Evolutionary conservation across 2,329 filamentous ascomycete species (phyloP).

Genomic region (Hypoxylon sp.): DNA sequence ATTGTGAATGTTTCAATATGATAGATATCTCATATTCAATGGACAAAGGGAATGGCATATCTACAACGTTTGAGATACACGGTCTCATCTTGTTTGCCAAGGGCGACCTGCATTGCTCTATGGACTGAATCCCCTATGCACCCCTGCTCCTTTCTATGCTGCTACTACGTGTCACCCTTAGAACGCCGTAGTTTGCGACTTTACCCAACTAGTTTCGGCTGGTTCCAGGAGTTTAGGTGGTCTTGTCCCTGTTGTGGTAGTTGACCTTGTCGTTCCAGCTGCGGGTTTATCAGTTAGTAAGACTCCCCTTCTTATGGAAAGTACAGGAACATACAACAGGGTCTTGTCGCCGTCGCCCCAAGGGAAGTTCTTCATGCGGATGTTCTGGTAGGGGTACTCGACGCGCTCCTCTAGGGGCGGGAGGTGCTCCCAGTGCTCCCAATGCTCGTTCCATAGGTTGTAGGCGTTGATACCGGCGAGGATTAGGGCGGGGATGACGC

Average conservation of each 20-base stretch:
- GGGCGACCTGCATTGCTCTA: slow-evolving; percentile 23
- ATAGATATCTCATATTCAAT: slow-evolving; percentile 14
- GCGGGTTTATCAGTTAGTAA: slow-evolving; percentile 46
- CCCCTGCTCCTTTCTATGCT: slow-evolving; percentile 2
- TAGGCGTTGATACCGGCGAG: slow-evolving; percentile 86
- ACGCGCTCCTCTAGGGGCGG: slow-evolving; percentile 89
- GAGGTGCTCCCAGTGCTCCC: slow-evolving; percentile 93
- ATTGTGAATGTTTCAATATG: slow-evolving; percentile 18
- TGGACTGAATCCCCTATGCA: slow-evolving; percentile 5
- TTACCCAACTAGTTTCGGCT: background rate
- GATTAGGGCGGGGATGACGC: slow-evolving; percentile 79
- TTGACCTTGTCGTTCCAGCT: slow-evolving; percentile 97
- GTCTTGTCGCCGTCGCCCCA: slow-evolving; percentile 98
- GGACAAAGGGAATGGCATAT: slow-evolving; percentile 40
- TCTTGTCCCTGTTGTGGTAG: slow-evolving; percentile 95
- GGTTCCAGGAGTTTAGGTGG: slow-evolving; percentile 56
- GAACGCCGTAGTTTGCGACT: background rate
- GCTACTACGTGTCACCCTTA: background rate
- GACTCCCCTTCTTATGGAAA: background rate
- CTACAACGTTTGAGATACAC: slow-evolving; percentile 33
- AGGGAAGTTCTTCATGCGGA: slow-evolving; percentile 94
- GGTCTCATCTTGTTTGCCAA: slow-evolving; percentile 22
- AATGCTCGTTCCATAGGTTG: slow-evolving; percentile 94
- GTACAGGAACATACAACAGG: slow-evolving; percentile 70
- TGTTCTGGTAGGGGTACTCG: slow-evolving; percentile 98